Evolutionary conservation across 768 basidiomycete species (phyloP).

Genomic region (Naematelia aurantialba): DNA sequence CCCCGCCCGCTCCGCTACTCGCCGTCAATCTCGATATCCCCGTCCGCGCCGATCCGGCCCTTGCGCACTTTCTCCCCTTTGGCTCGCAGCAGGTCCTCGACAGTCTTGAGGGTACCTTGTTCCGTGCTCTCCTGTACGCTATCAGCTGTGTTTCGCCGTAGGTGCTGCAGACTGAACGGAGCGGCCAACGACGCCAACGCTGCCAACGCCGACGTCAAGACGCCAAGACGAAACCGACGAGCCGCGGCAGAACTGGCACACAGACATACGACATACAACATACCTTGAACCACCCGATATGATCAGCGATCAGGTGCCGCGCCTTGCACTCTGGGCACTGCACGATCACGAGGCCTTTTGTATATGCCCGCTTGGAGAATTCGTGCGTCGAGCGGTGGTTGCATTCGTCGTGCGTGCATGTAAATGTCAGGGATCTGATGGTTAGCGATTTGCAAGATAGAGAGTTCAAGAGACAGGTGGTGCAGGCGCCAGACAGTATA

Average conservation of each 20-base stretch:
- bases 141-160: too few species aligned
- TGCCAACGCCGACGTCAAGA: too few species aligned
- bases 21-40: constrained; percentile 36
- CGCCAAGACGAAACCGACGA: too few species aligned
- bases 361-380: constrained; percentile 79
- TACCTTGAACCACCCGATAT: constrained; percentile 51
- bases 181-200: too few species aligned
- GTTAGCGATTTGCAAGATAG: too few species aligned
- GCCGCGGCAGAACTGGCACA: too few species aligned
- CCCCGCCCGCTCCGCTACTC: too few species aligned
- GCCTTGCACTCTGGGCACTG: constrained; percentile 88
- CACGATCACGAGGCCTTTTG: constrained; percentile 81
- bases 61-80: constrained; percentile 71
- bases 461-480: too few species aligned
- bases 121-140: constrained; percentile 42
- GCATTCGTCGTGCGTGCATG: constrained; percentile 55
- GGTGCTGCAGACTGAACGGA: too few species aligned
- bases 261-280: too few species aligned
- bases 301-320: constrained; percentile 56
- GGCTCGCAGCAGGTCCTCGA: constrained; percentile 74
- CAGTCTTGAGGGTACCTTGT: constrained; percentile 61
- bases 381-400: constrained; percentile 77
- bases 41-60: constrained; percentile 34
- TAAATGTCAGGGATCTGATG: constrained; percentile 48
- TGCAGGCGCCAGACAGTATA: background rate